Evolutionary conservation across 805 yeast genomes (phyloP), one percentile per base, ranked within the genome.

Genomic region (Wickerhamiella sergipiensis): DNA sequence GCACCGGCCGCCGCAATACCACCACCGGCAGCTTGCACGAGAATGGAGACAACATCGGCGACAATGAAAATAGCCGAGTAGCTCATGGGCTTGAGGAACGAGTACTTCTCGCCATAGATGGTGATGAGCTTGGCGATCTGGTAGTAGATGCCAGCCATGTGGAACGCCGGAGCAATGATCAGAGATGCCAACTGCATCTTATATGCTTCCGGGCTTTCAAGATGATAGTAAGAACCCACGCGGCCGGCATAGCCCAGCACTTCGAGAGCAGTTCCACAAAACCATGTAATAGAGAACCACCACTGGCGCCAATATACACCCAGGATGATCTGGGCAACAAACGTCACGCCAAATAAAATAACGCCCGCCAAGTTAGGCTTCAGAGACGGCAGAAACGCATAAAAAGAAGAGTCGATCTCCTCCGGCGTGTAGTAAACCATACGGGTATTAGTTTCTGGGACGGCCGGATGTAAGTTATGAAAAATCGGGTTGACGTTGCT

Each of bases 61-160:
- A 70, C 55, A 12, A 86, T 75, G 59, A 86, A 87, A 9, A 83
- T 67, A 49, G 76, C 73, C 0, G 88, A 74, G 59, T 80, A 82
- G 58, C 69, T 70, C 71, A 76, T 71, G 7, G 90, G 89, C 52
- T 67, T 70, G 38, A 76, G 48, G 1, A 62, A 49, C 8, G 88
- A 78, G 55, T 66, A 80, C 17, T 67, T 61, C 51, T 70, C 67
- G 1, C 86, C 86, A 59, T 78, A 79, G 1, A 85, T 64, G 51
- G 81, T 78, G 46, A 80, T 70, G 47, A 83, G 58, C 64, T 85
- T 83, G 6, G 83, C 87, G 55, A 87, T 66, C 50, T 80, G 70
- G 56, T 75, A 82, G 66, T 87, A 88, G 2, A 87, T 71, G 1
- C 90, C 95, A 3, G 84, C 95, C 85, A 85, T 83, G 45, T 84